Percentiles rank a stretch among this genome's conserved stretches.
Evolutionary conservation across 2,329 filamentous ascomycete species (phyloP).

Genomic region (Westerdykella sp.): DNA sequence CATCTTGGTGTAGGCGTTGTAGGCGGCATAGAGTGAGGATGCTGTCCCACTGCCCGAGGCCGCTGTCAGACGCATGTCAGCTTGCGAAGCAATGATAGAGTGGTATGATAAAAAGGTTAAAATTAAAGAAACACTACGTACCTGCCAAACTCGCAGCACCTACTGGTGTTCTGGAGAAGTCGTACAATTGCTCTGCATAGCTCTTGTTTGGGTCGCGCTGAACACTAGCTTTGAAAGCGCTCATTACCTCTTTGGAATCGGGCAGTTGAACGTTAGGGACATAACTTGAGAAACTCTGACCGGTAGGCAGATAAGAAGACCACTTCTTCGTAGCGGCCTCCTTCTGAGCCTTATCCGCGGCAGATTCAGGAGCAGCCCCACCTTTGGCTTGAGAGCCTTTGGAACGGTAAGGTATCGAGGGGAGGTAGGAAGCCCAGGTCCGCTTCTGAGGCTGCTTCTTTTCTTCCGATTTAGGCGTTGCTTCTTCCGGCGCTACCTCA

Average conservation of each 20-base stretch:
- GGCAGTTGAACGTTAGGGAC: constrained; percentile 37
- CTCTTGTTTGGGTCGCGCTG: constrained; percentile 44
- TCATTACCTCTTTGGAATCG: constrained; percentile 38
- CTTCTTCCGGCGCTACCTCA: constrained; percentile 19
- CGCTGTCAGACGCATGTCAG: constrained; percentile 18
- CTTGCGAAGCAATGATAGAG: neutral
- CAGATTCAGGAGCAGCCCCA: constrained; percentile 16
- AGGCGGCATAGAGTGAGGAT: constrained; percentile 45
- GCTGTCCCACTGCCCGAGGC: constrained; percentile 44
- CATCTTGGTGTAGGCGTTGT: constrained; percentile 41
- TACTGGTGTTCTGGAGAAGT: constrained; percentile 47
- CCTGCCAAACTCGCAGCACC: constrained; percentile 43
- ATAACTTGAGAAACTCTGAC: constrained; percentile 44
- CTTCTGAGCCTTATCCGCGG: constrained; percentile 27
- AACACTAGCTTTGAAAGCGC: constrained; percentile 42
- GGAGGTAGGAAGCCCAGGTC: constrained; percentile 37
- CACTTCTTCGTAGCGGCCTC: constrained; percentile 38
- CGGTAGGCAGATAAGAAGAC: constrained; percentile 44
- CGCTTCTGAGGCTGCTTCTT: constrained; percentile 20
- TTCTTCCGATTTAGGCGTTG: constrained; percentile 7
- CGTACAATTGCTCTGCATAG: constrained; percentile 45
- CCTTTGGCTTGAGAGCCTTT: constrained; percentile 15
- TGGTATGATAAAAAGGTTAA: neutral
- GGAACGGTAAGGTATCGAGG: constrained; percentile 34
- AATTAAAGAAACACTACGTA: constrained; percentile 11